Conservation (phyloP, 2,329 filamentous ascomycete species). For the Cercospora nicotianae region DNA sequence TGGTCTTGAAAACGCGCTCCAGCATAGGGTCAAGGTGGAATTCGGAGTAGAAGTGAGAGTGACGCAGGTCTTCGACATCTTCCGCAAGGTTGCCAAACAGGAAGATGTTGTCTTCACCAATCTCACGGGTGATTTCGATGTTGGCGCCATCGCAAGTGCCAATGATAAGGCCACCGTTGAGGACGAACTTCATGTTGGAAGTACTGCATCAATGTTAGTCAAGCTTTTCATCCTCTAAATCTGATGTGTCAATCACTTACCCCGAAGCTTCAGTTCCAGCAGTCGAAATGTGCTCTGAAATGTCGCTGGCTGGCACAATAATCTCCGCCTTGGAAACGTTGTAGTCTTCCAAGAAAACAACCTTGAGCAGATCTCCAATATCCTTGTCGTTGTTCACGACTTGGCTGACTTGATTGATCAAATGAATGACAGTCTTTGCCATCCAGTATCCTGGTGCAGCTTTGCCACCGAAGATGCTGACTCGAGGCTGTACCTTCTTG, state of each 20-base stretch:
- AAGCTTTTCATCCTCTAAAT: neutral
- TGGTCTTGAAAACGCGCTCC: conserved; percentile 76
- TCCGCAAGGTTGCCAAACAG: conserved; percentile 94
- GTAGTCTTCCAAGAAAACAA: conserved; percentile 96
- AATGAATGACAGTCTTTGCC: conserved; percentile 92
- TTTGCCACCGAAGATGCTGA: conserved; percentile 97
- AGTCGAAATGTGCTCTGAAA: conserved; percentile 98
- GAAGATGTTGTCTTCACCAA: conserved; percentile 97
- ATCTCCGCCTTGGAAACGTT: conserved; percentile 99
- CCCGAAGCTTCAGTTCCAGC: conserved; percentile 83
- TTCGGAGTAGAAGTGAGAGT: conserved; percentile 79
- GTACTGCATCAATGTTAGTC: conserved; percentile 54
- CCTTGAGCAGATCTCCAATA: conserved; percentile 91
- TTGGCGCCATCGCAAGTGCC: conserved; percentile 98
- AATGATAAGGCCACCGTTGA: conserved; percentile 96
- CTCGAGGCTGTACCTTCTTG: conserved; percentile 82
- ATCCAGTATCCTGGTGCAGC: conserved; percentile 99
- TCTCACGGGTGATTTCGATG: conserved; percentile 88
- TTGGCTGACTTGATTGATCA: conserved; percentile 86
- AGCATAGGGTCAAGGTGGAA: conserved; percentile 77
- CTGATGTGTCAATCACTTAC: conserved; percentile 8
- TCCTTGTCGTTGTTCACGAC: conserved; percentile 92
- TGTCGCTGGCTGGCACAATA: conserved; percentile 88
- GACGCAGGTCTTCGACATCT: conserved; percentile 93
- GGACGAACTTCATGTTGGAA: conserved; percentile 99